Percentiles rank a stretch among this genome's conserved stretches.
Evolutionary conservation across 805 yeast species (phyloP).

Genomic region (Candida odintsovae): DNA sequence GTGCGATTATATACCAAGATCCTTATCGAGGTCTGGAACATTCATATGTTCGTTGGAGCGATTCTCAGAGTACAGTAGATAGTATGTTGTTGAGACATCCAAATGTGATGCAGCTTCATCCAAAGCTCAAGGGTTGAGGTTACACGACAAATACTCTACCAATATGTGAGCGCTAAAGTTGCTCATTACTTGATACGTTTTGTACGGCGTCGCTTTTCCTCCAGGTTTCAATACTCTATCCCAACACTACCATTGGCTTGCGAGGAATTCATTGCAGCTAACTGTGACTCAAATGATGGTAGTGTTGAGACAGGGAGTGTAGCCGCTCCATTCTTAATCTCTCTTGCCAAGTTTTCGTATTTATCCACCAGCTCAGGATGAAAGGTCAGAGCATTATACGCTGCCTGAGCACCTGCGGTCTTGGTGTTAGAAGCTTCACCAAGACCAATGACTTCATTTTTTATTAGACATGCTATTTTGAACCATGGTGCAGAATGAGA

Average conservation of each 20-base stretch:
- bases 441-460: slow-evolving; percentile 55
- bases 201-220: too few species aligned
- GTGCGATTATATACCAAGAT: too few species aligned
- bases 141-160: too few species aligned
- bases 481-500: slow-evolving; percentile 33
- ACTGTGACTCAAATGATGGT: neutral
- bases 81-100: too few species aligned
- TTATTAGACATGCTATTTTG: slow-evolving; percentile 55
- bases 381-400: slow-evolving; percentile 63
- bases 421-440: slow-evolving; percentile 61
- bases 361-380: slow-evolving; percentile 43
- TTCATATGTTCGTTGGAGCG: too few species aligned
- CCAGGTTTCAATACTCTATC: neutral
- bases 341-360: slow-evolving; percentile 21
- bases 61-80: too few species aligned
- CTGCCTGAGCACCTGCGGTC: slow-evolving; percentile 77
- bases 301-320: neutral
- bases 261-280: neutral
- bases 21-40: too few species aligned
- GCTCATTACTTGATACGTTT: too few species aligned
- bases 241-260: too few species aligned
- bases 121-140: too few species aligned
- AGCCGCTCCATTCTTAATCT: neutral
- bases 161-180: too few species aligned
- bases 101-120: too few species aligned